Percentiles rank a stretch among this genome's conserved stretches.
phyloP scores from a whole-genome alignment of 2,329 filamentous ascomycete species.

The Calonectria pseudoreteaudii region DNA sequence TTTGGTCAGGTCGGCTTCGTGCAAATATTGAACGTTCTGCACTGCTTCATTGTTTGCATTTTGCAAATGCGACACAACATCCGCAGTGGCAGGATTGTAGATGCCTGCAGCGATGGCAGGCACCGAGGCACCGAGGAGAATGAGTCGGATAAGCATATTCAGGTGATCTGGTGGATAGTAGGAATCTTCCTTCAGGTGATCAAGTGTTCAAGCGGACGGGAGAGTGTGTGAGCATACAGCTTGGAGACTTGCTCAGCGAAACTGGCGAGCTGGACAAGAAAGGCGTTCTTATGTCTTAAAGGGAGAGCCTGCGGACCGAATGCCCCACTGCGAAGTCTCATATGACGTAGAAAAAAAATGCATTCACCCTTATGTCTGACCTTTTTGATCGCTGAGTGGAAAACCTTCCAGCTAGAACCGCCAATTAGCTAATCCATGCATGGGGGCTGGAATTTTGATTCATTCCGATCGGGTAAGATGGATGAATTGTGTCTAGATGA shows the following conservation, averaged over 20 bases:
- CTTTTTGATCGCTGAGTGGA: neutral
- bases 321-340: neutral
- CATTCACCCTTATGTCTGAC: neutral
- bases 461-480: neutral
- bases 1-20: neutral
- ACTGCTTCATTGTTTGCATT: neutral
- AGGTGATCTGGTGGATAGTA: neutral
- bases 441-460: neutral
- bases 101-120: neutral
- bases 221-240: neutral
- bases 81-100: neutral
- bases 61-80: neutral
- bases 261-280: neutral
- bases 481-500: neutral
- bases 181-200: neutral
- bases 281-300: neutral
- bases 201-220: too few species aligned
- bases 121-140: neutral
- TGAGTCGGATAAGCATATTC: neutral
- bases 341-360: conserved; percentile 4
- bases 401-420: neutral
- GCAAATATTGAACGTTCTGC: neutral
- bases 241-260: neutral
- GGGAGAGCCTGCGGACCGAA: neutral
- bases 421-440: neutral